phyloP scores from a whole-genome alignment of 345 rosid species.

The Barbarea vulgaris region DNA sequence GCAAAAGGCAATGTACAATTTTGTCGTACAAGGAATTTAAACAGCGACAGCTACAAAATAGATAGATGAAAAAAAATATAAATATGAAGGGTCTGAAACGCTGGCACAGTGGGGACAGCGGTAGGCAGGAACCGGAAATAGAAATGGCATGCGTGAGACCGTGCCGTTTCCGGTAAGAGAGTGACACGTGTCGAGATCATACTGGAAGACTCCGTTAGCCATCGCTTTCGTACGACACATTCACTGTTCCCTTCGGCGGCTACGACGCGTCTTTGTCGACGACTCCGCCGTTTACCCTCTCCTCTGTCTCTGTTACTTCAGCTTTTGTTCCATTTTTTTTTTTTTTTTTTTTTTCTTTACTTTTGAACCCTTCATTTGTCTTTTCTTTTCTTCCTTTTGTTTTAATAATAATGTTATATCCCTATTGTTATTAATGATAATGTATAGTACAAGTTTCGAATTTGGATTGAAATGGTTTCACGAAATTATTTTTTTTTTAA shows the following conservation, averaged over 20 bases:
- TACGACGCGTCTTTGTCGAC: constrained; percentile 58
- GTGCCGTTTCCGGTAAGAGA: constrained; percentile 21
- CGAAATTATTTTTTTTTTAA: not conserved
- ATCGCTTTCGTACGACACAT: constrained; percentile 51
- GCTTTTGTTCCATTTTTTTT: constrained; percentile 17
- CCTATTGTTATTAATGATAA: not conserved
- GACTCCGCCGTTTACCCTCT: constrained; percentile 39
- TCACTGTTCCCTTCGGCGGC: constrained; percentile 57
- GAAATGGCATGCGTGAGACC: constrained; percentile 39
- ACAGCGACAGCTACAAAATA: constrained; percentile 22
- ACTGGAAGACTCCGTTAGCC: constrained; percentile 35
- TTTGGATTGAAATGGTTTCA: not conserved
- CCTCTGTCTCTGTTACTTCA: constrained; percentile 38
- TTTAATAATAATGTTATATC: not conserved
- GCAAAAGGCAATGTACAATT: constrained; percentile 33
- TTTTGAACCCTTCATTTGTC: not conserved
- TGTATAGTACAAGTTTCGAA: too few relatives aligned
- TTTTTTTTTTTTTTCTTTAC: not conserved
- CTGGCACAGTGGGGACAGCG: constrained; percentile 33
- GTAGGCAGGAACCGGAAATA: constrained; percentile 29
- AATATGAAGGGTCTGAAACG: constrained; percentile 21
- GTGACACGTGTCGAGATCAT: not conserved
- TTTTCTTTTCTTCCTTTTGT: not conserved
- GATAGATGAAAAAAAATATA: not conserved
- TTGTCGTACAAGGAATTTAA: constrained; percentile 25